Evolutionary conservation across 1,284 basidiomycete species (phyloP).

Genomic region (Coniferiporia weirii): DNA sequence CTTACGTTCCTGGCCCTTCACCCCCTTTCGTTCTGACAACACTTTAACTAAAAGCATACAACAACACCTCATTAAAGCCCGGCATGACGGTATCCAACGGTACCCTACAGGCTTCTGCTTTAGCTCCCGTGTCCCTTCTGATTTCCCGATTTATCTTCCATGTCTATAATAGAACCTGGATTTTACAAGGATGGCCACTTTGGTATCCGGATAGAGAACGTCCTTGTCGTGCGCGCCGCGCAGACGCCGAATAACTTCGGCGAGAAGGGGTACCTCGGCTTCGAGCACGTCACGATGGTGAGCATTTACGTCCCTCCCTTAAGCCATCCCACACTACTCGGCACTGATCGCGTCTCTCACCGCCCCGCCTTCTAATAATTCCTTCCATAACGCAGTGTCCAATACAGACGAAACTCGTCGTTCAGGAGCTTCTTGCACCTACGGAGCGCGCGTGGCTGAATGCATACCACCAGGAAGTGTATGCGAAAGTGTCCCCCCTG

Average conservation of each 20-base stretch:
- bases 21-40: slow-evolving; percentile 1
- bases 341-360: neutral
- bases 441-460: slow-evolving; percentile 83
- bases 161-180: slow-evolving; percentile 63
- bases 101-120: slow-evolving; percentile 22
- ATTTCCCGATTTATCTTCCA: neutral
- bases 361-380: neutral
- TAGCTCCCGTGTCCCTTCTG: neutral
- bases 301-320: slow-evolving; percentile 15
- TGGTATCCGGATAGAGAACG: slow-evolving; percentile 91
- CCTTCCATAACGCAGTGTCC: slow-evolving; percentile 51
- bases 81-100: slow-evolving; percentile 91
- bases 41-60: slow-evolving; percentile 42
- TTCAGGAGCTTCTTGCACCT: slow-evolving; percentile 54
- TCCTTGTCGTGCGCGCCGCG: slow-evolving; percentile 71
- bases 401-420: slow-evolving; percentile 83
- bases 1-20: neutral
- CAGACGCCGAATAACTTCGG: slow-evolving; percentile 84
- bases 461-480: slow-evolving; percentile 76
- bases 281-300: slow-evolving; percentile 83
- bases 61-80: slow-evolving; percentile 65
- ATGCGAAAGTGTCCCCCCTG: slow-evolving; percentile 72
- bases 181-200: slow-evolving; percentile 91
- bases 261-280: slow-evolving; percentile 73
- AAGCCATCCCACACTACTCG: slow-evolving; percentile 14